Evolutionary conservation across 768 basidiomycete species (phyloP).

Genomic region (Suillus decipiens): DNA sequence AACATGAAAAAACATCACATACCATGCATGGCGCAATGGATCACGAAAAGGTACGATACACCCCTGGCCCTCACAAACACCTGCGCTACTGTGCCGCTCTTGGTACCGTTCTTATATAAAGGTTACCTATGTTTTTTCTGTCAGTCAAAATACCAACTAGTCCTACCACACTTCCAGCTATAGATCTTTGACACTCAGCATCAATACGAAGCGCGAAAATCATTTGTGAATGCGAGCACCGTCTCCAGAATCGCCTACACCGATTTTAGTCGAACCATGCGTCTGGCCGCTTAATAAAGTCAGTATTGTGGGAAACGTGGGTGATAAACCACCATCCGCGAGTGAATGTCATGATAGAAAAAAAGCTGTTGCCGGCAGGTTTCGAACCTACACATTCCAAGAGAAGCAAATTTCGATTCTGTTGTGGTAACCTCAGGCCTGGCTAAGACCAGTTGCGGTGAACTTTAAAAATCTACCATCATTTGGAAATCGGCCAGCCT

Average conservation of each 20-base stretch:
- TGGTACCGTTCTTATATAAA: not conserved
- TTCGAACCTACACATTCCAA: too few relatives aligned
- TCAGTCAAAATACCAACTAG: not conserved
- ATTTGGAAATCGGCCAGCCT: too few relatives aligned
- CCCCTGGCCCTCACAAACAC: not conserved
- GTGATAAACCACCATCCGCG: too few relatives aligned
- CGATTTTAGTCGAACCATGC: not conserved
- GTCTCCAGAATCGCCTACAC: not conserved
- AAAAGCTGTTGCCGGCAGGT: too few relatives aligned
- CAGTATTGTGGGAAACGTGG: too few relatives aligned
- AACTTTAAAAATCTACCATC: too few relatives aligned
- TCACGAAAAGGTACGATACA: not conserved
- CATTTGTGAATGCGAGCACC: not conserved
- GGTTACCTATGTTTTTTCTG: not conserved
- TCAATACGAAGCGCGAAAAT: too few relatives aligned
- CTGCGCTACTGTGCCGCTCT: not conserved
- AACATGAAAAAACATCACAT: not conserved
- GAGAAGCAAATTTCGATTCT: too few relatives aligned
- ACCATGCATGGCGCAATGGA: not conserved
- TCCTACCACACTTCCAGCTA: not conserved
- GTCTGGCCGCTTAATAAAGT: not conserved
- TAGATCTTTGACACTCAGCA: too few relatives aligned
- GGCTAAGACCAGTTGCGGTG: too few relatives aligned
- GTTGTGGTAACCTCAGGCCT: too few relatives aligned
- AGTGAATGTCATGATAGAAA: too few relatives aligned